Percentiles rank a stretch among this genome's conserved stretches.
Evolutionary conservation across 352 stramenopile species (phyloP).

Genomic region (Pythium dissotocum): DNA sequence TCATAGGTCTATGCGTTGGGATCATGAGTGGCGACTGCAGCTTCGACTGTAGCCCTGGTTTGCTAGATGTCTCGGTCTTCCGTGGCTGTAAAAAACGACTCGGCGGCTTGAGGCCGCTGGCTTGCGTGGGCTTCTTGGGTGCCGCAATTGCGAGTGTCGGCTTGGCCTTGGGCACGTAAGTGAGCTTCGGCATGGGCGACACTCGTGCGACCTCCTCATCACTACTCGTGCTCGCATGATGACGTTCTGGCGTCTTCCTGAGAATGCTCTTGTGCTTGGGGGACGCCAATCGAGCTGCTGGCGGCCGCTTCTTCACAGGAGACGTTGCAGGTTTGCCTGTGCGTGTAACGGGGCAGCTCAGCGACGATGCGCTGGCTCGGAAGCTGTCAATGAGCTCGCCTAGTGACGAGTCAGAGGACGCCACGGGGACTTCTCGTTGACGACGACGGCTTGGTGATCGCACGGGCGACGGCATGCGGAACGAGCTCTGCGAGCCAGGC

Average conservation of each 20-base stretch:
- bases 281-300: not conserved
- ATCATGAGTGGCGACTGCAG: not conserved
- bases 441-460: not conserved
- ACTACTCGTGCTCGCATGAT: not conserved
- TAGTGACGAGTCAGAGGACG: slow-evolving; percentile 34
- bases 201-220: slow-evolving; percentile 18
- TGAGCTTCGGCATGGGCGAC: slow-evolving; percentile 53
- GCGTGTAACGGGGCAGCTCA: not conserved
- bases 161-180: slow-evolving; percentile 41
- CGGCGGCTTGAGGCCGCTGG: not conserved
- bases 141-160: slow-evolving; percentile 30
- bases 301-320: not conserved
- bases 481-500: slow-evolving; percentile 15
- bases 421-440: not conserved
- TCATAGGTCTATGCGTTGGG: not conserved
- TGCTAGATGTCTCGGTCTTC: not conserved
- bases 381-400: slow-evolving; percentile 56
- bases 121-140: not conserved
- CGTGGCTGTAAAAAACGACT: not conserved
- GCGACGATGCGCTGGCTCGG: slow-evolving; percentile 33
- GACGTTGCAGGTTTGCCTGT: not conserved
- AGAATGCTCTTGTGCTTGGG: not conserved
- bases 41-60: not conserved
- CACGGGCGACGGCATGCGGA: slow-evolving; percentile 19
- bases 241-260: not conserved